These are phyloP conservation scores for Penicillium steckii DNA, from an alignment of 495 filamentous ascomycete genomes.

Conservation along the genomic window DNA sequence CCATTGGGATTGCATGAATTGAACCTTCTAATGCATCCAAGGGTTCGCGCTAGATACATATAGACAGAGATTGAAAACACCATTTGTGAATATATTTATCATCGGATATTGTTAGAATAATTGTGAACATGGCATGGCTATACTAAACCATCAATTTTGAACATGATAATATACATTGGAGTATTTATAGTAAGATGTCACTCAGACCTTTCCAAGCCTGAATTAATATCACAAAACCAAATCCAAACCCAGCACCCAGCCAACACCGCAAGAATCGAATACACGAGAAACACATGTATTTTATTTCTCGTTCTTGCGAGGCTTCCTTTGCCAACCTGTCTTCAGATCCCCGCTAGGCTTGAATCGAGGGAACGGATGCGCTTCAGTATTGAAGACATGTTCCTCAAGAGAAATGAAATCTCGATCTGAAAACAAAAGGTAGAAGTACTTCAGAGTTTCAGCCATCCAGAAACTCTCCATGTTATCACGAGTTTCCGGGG, in stretches of 20 bases:
- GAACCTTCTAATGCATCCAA: too few species aligned
- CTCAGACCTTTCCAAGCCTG: not conserved
- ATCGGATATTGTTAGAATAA: too few species aligned
- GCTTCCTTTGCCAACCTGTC: slow-evolving; percentile 85
- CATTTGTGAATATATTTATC: too few species aligned
- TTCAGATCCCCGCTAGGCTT: slow-evolving; percentile 71
- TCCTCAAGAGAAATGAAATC: slow-evolving; percentile 82
- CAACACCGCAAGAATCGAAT: not conserved
- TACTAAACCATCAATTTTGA: too few species aligned
- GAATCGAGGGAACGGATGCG: slow-evolving; percentile 87
- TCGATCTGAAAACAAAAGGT: slow-evolving; percentile 84
- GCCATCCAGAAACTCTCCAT: slow-evolving; percentile 98
- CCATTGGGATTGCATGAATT: too few species aligned
- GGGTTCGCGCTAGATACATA: too few species aligned
- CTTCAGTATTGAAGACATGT: slow-evolving; percentile 94
- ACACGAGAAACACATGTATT: not conserved
- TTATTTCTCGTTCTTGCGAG: slow-evolving; percentile 29
- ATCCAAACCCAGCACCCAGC: not conserved
- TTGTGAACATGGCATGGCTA: too few species aligned
- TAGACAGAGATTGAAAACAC: too few species aligned
- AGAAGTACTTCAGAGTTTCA: slow-evolving; percentile 98
- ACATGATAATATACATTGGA: not conserved
- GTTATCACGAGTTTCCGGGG: slow-evolving; percentile 66
- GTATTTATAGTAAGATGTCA: not conserved
- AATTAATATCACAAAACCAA: not conserved